A percentile compares a stretch with the other conserved stretches of the same genome.
These are phyloP conservation scores for Leptomonas pyrrhocoris DNA, from an alignment of 208 protist genomes.

Conservation along the genomic window DNA sequence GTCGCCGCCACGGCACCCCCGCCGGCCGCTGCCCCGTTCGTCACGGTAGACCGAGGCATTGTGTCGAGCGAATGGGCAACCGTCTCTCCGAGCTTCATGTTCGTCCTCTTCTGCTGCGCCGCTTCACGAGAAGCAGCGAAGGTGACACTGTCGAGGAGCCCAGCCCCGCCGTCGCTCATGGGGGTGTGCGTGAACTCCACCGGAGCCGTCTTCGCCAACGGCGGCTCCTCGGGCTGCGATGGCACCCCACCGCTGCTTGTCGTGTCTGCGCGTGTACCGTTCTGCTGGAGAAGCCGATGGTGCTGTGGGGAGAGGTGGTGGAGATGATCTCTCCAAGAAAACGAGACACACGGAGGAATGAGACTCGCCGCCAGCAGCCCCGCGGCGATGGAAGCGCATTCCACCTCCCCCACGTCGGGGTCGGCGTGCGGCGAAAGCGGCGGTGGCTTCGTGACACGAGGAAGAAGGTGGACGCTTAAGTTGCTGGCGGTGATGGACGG, in stretches of 20 bases:
- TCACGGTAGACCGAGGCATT: background rate
- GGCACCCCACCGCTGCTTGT: too few species aligned
- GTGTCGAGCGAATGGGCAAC: background rate
- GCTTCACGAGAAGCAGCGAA: constrained; percentile 19
- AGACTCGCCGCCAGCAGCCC: constrained; percentile 4
- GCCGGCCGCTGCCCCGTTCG: background rate
- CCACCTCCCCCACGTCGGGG: background rate
- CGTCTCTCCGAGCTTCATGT: background rate
- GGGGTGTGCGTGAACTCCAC: constrained; percentile 53
- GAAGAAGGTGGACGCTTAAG: background rate
- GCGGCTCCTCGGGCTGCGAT: too few species aligned
- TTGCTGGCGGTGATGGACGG: too few species aligned
- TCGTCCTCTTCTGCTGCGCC: constrained; percentile 6
- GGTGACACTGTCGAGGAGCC: constrained; percentile 72
- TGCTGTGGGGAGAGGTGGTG: too few species aligned
- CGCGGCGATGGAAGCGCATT: background rate
- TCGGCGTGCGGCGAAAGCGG: background rate
- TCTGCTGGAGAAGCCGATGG: too few species aligned
- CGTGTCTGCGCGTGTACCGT: too few species aligned
- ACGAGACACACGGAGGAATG: background rate
- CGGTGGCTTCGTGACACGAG: background rate
- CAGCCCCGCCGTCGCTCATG: constrained; percentile 84
- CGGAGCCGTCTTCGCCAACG: background rate
- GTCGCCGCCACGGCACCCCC: background rate
- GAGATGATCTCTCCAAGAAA: too few species aligned